Conservation (phyloP, 371 early-diverging fungal genomes). For the Cokeromyces recurvatus region DNA sequence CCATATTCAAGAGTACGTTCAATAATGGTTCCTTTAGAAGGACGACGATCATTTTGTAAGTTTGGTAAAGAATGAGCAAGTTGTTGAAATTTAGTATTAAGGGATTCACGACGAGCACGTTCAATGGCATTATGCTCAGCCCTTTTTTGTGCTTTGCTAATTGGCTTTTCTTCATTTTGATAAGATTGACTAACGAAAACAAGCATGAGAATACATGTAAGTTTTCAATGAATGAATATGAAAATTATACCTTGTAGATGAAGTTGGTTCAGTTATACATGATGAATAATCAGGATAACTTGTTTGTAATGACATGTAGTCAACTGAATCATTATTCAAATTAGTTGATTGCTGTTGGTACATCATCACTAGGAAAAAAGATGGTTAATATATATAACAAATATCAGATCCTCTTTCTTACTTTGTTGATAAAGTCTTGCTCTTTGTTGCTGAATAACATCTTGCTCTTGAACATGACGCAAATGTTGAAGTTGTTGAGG, state of each 20-base stretch:
- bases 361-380: conserved; percentile 7
- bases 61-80: conserved; percentile 69
- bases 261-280: no score
- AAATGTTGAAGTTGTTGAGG: conserved; percentile 14
- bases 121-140: conserved; percentile 77
- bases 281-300: no score
- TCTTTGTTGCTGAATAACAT: conserved; percentile 13
- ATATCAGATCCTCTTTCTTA: no score
- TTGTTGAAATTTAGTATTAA: conserved; percentile 68
- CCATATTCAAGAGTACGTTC: conserved; percentile 57
- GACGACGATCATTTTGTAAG: conserved; percentile 59
- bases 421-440: conserved; percentile 16
- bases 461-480: conserved; percentile 16
- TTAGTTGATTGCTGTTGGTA: conserved; percentile 10
- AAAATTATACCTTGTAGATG: no score
- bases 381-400: neutral
- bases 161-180: neutral
- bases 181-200: neutral
- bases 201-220: no score
- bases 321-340: no score
- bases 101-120: conserved; percentile 66
- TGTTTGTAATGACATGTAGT: no score
- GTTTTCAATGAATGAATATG: no score
- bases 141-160: conserved; percentile 49
- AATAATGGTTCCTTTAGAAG: conserved; percentile 70